Base-by-base conservation (phyloP, 1,284 basidiomycete species). In the Apiotrichum akiyoshidainum region DNA sequence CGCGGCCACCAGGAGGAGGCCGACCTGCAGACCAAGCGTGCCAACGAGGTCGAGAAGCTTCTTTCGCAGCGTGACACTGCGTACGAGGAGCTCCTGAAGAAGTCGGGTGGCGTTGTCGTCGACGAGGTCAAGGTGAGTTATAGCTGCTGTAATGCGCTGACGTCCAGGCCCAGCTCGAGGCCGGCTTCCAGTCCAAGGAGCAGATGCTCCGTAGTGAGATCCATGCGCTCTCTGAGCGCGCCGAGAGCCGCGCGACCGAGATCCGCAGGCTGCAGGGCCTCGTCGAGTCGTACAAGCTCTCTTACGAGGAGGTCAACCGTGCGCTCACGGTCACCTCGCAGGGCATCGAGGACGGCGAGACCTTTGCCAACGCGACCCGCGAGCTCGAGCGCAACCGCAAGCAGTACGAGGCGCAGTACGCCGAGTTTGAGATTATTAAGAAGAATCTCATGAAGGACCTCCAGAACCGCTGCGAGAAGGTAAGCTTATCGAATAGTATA, bases 381-480 rank as follows among this genome's bases (percentile, higher is more conserved):
- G 97, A 99, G 79, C 86, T 99, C 68, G 97, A 99, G 79, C 85
- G 94, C 54, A 93, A 92, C 52, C 87, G 96, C 69, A 97, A 98
- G 80, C 90, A 92, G 19, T 94, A 98, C 81, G 94, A 94, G 67
- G 87, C 92, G 22, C 96, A 99, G 75, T 86, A 97, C 65, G 90
- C 93, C 66, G 96, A 99, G 76, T 99, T 99, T 76, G 96, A 99
- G 76, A 88, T 89, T 39, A 92, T 98, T 74, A 99, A 99, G 85
- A 96, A 97, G 82, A 95, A 90, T 61, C 84, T 99, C 66, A 97
- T 99, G 90, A 88, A 92, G 51, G 96, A 99, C 81, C 81, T 99
- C 65, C 96, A 98, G 81, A 97, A 99, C 78, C 92, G 96, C 47
- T 99, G 96, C 78, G 96, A 99, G 82, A 99, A 99, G 87, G 93